A percentile compares a stretch with the other conserved stretches of the same genome.
Evolutionary conservation across 2,329 filamentous ascomycete genomes (phyloP).

Genomic region (Claviceps digitariae): DNA sequence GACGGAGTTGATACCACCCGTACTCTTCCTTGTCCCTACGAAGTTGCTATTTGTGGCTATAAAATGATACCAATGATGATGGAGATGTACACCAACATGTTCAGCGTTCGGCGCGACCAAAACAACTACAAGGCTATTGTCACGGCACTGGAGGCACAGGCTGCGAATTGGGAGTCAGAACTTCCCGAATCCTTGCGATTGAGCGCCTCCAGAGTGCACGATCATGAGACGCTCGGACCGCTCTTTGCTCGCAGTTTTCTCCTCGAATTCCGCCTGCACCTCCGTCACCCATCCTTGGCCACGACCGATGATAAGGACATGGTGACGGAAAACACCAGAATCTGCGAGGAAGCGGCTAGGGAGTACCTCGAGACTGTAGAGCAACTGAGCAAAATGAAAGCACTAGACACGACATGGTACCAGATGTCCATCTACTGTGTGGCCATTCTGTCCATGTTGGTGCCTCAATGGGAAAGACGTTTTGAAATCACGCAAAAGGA

Average conservation of each 20-base stretch:
- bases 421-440: constrained; percentile 58
- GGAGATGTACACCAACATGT: constrained; percentile 65
- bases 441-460: constrained; percentile 60
- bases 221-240: constrained; percentile 35
- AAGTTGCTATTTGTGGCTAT: constrained; percentile 51
- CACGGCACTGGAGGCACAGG: constrained; percentile 49
- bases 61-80: constrained; percentile 54
- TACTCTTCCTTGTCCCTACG: constrained; percentile 49
- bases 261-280: constrained; percentile 44
- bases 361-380: constrained; percentile 49
- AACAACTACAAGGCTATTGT: constrained; percentile 51
- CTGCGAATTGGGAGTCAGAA: constrained; percentile 48
- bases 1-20: constrained; percentile 44
- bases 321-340: constrained; percentile 47
- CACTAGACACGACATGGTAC: constrained; percentile 68
- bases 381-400: constrained; percentile 48
- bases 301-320: constrained; percentile 39
- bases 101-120: constrained; percentile 51
- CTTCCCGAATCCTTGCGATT: constrained; percentile 47
- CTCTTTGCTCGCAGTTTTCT: constrained; percentile 40
- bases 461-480: constrained; percentile 54
- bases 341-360: constrained; percentile 52
- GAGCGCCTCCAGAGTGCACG: constrained; percentile 26
- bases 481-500: constrained; percentile 44
- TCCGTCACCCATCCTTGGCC: constrained; percentile 49